phyloP scores from a whole-genome alignment of 208 protist species.

The Acanthamoeba rhysodes region DNA sequence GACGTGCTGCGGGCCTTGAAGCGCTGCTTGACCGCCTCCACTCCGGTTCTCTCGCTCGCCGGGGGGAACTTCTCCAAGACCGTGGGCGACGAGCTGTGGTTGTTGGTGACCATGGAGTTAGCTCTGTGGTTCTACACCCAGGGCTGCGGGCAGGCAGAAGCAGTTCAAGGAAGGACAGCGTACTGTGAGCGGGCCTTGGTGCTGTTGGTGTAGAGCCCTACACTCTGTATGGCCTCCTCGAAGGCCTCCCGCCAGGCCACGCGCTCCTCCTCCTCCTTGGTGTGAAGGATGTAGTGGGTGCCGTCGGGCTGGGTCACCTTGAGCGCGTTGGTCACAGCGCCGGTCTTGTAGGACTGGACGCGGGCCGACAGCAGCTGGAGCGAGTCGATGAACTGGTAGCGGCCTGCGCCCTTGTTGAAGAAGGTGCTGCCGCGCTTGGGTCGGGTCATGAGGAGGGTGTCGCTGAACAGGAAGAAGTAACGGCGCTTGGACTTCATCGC shows the following conservation, averaged over 20 bases:
- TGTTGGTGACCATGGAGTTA: too few relatives aligned
- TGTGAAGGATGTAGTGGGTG: not conserved
- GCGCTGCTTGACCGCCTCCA: not conserved
- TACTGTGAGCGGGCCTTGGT: constrained; percentile 4
- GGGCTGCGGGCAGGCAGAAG: not conserved
- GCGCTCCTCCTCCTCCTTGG: constrained; percentile 5
- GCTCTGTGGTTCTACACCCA: too few relatives aligned
- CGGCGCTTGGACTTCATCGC: not conserved
- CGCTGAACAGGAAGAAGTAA: constrained; percentile 66
- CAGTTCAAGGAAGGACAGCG: not conserved
- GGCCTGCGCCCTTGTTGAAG: constrained; percentile 36
- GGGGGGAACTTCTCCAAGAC: not conserved
- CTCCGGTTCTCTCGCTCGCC: not conserved
- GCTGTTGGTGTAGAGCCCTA: not conserved
- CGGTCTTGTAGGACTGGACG: not conserved
- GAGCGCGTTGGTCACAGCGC: not conserved
- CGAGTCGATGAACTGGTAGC: constrained; percentile 54
- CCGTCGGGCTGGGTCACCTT: not conserved
- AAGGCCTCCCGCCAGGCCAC: not conserved
- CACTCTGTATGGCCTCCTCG: constrained; percentile 1
- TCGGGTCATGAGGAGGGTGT: constrained; percentile 33
- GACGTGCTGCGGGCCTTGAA: not conserved
- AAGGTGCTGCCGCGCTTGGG: constrained; percentile 47
- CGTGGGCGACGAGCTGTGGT: not conserved
- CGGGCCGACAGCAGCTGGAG: not conserved